Conservation (phyloP, 768 basidiomycete species). For the Pulveroboletus sp. region DNA sequence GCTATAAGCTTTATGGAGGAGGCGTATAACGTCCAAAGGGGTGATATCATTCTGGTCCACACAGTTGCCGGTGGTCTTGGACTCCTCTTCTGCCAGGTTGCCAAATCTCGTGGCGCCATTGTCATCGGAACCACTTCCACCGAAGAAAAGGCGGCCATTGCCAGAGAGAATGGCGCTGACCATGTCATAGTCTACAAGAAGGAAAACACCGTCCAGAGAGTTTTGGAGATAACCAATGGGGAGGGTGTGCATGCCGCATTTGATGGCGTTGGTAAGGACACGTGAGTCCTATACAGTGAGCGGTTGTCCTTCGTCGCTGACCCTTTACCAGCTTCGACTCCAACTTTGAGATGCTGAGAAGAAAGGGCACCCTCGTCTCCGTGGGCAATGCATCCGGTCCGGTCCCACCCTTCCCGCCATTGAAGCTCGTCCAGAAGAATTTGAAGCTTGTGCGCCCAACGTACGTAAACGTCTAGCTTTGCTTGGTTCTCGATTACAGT, state of each 20-base stretch:
- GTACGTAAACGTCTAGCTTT: slow-evolving; percentile 35
- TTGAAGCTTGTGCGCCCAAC: slow-evolving; percentile 72
- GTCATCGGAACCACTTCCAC: slow-evolving; percentile 94
- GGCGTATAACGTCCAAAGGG: slow-evolving; percentile 76
- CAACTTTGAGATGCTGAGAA: slow-evolving; percentile 73
- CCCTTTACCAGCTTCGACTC: slow-evolving; percentile 54
- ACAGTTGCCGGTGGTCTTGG: slow-evolving; percentile 91
- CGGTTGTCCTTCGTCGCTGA: slow-evolving; percentile 2
- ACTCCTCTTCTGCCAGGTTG: slow-evolving; percentile 61
- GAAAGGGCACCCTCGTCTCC: slow-evolving; percentile 87
- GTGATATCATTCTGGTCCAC: slow-evolving; percentile 78
- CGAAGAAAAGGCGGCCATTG: slow-evolving; percentile 74
- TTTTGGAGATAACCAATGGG: slow-evolving; percentile 70
- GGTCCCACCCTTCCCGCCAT: slow-evolving; percentile 67
- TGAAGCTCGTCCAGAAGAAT: slow-evolving; percentile 78
- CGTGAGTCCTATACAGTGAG: slow-evolving; percentile 45
- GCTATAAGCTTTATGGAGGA: slow-evolving; percentile 76
- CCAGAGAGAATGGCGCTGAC: slow-evolving; percentile 74
- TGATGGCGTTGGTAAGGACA: slow-evolving; percentile 97
- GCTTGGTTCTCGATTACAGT: slow-evolving; percentile 1
- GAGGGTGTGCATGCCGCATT: slow-evolving; percentile 82
- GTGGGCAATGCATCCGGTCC: slow-evolving; percentile 91
- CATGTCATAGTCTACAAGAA: slow-evolving; percentile 80
- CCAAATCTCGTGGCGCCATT: slow-evolving; percentile 69
- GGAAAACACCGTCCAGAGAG: slow-evolving; percentile 70